Base-by-base conservation (phyloP, 108 stramenopile genomes). In the Fragilaria crotonensis region DNA sequence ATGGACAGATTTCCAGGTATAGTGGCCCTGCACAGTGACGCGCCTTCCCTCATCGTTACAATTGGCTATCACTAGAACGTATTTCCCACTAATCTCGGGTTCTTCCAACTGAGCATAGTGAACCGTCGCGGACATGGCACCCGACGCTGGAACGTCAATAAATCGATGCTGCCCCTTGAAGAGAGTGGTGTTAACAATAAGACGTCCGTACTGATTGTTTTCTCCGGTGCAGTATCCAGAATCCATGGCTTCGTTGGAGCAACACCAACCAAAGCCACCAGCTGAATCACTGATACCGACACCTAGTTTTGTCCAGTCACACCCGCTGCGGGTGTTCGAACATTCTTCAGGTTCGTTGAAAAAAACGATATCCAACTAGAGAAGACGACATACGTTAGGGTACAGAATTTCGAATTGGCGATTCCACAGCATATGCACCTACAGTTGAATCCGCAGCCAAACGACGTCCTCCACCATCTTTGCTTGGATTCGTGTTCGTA, bases 221-320 rank as follows among this genome's bases (percentile, higher is more conserved):
- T 67, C 61, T 1, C 68, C 67, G 5, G 45, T 29, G 47, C 90
- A 92, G 19, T 89, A 33, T 3, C 87, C 85, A 32, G 78, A 52
- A 31, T 57, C 79, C 17, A 80, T 59, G 33, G 90, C 85, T 36
- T 92, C 85, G 31, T 73, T 57, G 30, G 72, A 82, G 58, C 90
- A 92, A 49, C 90, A 92, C 70, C 84, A 92, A 27, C 85, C 72
- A 14, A 85, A 32, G 0, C 65, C 73, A 0, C 70, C 75, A n/a
- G 70, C 79, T 19, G 57, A 74, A 0, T 60, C 44, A 31, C 52
- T 49, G 5, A 74, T 73, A 18, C 90, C 90, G 25, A 92, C 68
- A 17, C 90, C 90, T 25, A 87, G 58, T 4, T 80, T 66, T 0
- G 81, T 77, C 85, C 85, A 92, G 66, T 92, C 86, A 55, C 90